Evolutionary conservation across 345 rosid genomes (phyloP), one percentile per base, ranked within the genome.

Genomic region (Arabis alpina): DNA sequence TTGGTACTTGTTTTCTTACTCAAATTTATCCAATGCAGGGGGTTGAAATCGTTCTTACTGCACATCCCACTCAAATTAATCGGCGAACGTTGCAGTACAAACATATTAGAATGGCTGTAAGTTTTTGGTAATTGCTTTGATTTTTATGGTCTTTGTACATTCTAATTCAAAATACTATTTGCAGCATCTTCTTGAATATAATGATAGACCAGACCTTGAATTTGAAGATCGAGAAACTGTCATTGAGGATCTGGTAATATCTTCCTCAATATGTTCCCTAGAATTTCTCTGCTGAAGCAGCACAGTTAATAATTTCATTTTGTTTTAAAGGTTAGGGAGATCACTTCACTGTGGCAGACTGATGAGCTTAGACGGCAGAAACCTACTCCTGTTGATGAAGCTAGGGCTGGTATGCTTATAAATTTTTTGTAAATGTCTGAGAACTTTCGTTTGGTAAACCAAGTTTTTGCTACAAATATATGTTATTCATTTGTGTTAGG

Each of bases 11-110:
- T 62, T 61, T 53, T 56, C 55, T 62, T 36, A 45, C 41, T 44
- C 37, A 54, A 36, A 13, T 28, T 44, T 54, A n/a, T 23, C 39
- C 45, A 25, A 45, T 75, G 77, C 88, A 92, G 98, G 93, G 82
- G 78, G 90, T 92, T 69, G 98, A 92, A 84, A 90, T 92, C 70
- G 98, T 92, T 80, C 97, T 92, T 50, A 92, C 98, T 54, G 98
- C 98, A 51, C 98, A 92, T 70, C 98, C 98, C 52, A 92, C 98
- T 76, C 98, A 92, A 79, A 90, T 88, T 66, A 87, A 85, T 54
- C 89, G 95, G 5, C 87, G 97, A 48, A 92, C 98, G 54, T 86
- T 90, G 81, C 98, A 92, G 79, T 90, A 92, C 73, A 92, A 92
- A 74, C 97, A 90, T 85, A 75, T 90, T 42, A 92, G 97, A 77